phyloP scores from a whole-genome alignment of 2,329 filamentous ascomycete genomes.

The Aspergillus transmontanensis region DNA sequence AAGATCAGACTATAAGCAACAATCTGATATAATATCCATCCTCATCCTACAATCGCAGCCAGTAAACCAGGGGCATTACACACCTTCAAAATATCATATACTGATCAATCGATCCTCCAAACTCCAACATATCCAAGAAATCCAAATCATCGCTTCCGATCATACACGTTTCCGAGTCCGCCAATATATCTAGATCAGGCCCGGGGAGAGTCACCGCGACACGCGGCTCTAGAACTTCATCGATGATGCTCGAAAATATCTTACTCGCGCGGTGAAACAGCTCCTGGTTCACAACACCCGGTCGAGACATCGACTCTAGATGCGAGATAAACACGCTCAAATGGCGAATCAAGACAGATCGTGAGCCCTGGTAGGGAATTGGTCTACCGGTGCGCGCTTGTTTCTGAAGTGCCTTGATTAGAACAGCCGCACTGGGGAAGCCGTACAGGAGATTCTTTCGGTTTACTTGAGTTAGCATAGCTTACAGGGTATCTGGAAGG shows the following conservation, averaged over 20 bases:
- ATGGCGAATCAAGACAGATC: constrained; percentile 41
- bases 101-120: constrained; percentile 24
- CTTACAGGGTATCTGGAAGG: neutral
- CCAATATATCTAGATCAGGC: neutral
- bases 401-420: constrained; percentile 28
- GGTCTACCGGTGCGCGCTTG: constrained; percentile 26
- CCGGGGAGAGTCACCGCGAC: constrained; percentile 1
- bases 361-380: constrained; percentile 36
- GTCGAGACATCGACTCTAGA: constrained; percentile 38
- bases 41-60: too few species aligned
- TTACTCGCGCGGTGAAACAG: constrained; percentile 24
- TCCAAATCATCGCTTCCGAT: constrained; percentile 22
- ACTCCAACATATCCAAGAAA: constrained; percentile 25
- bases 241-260: constrained; percentile 27
- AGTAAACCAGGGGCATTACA: neutral
- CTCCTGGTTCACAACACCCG: constrained; percentile 32
- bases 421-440: constrained; percentile 29
- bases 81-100: constrained; percentile 19
- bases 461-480: neutral
- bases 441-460: constrained; percentile 28
- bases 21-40: too few species aligned
- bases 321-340: constrained; percentile 44
- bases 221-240: constrained; percentile 28
- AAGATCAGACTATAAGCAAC: neutral
- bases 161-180: constrained; percentile 10